Base-by-base conservation (phyloP, 2,329 filamentous ascomycete species). In the Capronia epimyces region DNA sequence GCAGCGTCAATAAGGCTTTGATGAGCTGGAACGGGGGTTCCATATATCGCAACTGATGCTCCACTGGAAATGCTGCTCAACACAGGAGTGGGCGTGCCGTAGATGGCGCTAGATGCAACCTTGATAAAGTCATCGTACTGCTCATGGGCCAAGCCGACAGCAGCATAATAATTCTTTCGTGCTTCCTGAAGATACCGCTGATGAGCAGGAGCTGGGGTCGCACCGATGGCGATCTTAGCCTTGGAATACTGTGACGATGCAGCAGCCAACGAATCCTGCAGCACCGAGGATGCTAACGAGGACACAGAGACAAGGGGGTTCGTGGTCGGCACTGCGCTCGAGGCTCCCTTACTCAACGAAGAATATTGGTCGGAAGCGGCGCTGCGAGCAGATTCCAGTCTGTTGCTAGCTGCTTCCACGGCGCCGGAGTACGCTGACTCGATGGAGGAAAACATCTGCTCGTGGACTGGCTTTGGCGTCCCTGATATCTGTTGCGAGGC, bases 101-200 rank as follows among this genome's bases (percentile, higher is more conserved):
- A 83, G 34, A 88, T 73, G 16, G 83, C 86, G 29, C 78, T 81
- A 8, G 85, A 88, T 6, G 86, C 87, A 3, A 83, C 82, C 10
- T 76, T 75, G 1, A 93, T 58, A 62, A 93, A 91, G 43, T 84
- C 83, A 3, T 83, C 82, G 66, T 93, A 93, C 31, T 84, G 81
- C 37, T 83, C 87, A 62, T 94, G 85, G 1, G 89, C 88, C 39
- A 88, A 67, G 22, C 88, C 88, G 20, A 93, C 68, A 9, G 84
- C 87, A 57, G 88, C 84, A 60, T 89, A 90, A 67, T 91, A 91
- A 50, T 84, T 71, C 75, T 83, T 64, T 74, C 80, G 64, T 71
- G 80, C 69, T 75, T 78, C 73, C 69, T 83, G 67, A 71, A 83
- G 53, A 67, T 77, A 66, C 64, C 74, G 66, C 61, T 80, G 57